These are phyloP conservation scores for Acarospora socialis DNA, from an alignment of 2,329 filamentous ascomycete species.

Conservation along the genomic window DNA sequence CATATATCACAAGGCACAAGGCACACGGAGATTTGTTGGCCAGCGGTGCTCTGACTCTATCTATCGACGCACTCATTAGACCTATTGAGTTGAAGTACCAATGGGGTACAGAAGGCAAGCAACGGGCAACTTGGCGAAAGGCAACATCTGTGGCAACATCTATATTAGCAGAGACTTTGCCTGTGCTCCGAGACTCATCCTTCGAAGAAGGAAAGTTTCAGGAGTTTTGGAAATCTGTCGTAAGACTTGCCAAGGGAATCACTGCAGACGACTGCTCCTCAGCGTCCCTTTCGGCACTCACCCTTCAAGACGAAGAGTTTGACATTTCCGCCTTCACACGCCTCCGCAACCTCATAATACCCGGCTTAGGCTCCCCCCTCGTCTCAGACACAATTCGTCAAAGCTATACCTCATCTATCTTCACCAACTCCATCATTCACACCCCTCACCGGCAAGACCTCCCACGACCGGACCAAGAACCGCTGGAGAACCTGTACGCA, in stretches of 20 bases:
- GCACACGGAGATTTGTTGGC: conserved; percentile 53
- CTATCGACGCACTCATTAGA: conserved; percentile 51
- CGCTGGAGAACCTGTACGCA: conserved; percentile 48
- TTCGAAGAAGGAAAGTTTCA: conserved; percentile 28
- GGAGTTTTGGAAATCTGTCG: conserved; percentile 56
- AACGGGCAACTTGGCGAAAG: conserved; percentile 60
- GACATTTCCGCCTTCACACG: conserved; percentile 62
- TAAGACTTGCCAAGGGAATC: conserved; percentile 53
- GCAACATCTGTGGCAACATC: conserved; percentile 58
- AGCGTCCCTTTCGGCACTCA: conserved; percentile 27
- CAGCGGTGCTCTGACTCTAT: conserved; percentile 48
- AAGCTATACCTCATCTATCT: conserved; percentile 60
- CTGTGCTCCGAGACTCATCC: conserved; percentile 34
- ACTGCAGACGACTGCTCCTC: conserved; percentile 48
- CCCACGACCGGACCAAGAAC: conserved; percentile 34
- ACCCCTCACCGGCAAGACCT: conserved; percentile 48
- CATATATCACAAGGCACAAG: conserved; percentile 45
- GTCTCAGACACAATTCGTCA: conserved; percentile 55
- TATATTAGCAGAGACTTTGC: conserved; percentile 52
- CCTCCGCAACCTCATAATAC: conserved; percentile 58
- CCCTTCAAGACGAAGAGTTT: conserved; percentile 60
- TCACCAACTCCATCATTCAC: conserved; percentile 71
- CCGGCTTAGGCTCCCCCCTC: conserved; percentile 50
- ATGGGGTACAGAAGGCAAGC: conserved; percentile 58
- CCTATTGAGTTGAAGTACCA: conserved; percentile 69